Percentiles rank a stretch among this genome's conserved stretches.
Evolutionary conservation across 768 basidiomycete genomes (phyloP).

Genomic region (Cystobasidium onofrii): DNA sequence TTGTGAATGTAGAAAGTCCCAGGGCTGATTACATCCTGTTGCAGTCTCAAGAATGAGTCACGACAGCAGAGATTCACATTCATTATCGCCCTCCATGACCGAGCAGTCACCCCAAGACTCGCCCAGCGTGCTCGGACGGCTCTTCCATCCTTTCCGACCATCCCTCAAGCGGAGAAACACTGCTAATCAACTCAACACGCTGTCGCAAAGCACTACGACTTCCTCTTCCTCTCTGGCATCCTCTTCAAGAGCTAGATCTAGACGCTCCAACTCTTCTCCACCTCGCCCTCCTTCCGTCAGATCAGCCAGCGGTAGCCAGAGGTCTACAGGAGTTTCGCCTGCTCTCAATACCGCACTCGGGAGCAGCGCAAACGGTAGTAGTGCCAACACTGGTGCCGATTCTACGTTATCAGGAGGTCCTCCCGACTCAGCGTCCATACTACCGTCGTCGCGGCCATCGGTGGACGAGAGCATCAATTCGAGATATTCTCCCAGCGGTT

Average conservation of each 20-base stretch:
- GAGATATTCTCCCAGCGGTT: not conserved
- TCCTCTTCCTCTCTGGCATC: not conserved
- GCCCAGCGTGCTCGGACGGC: not conserved
- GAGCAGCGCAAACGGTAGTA: not conserved
- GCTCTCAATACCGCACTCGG: not conserved
- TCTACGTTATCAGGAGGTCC: not conserved
- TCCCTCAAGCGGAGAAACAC: slow-evolving; percentile 37
- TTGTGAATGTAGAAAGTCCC: not conserved
- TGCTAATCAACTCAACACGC: not conserved
- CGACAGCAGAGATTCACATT: not conserved
- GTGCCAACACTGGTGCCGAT: not conserved
- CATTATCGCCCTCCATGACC: not conserved
- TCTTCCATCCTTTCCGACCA: slow-evolving; percentile 39
- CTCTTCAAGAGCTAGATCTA: not conserved
- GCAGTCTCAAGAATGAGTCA: not conserved
- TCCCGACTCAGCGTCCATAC: not conserved
- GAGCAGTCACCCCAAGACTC: not conserved
- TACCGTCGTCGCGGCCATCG: not conserved
- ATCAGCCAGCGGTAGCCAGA: not conserved
- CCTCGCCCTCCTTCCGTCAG: not conserved
- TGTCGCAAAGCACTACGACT: not conserved
- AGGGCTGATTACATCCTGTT: too few relatives aligned
- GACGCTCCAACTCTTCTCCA: not conserved
- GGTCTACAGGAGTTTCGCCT: not conserved
- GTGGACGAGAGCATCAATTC: not conserved